Evolutionary conservation across 2,329 filamentous ascomycete genomes (phyloP), one percentile per base, ranked within the genome.

Genomic region (Aspergillus pseudonomiae): DNA sequence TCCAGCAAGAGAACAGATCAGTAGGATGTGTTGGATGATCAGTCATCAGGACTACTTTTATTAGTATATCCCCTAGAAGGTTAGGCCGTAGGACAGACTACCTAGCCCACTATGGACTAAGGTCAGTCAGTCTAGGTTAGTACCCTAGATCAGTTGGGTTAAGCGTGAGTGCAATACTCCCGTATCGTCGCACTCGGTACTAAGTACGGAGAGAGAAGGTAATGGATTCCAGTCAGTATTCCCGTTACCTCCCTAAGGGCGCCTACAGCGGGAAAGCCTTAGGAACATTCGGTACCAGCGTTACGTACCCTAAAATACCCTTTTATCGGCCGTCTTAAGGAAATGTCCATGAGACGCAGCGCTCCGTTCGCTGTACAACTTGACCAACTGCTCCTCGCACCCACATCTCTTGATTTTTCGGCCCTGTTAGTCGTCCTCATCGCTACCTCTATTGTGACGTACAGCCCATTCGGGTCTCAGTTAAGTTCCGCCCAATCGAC

Each of bases 1-100:
- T 55, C 52, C 32, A 55, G 52, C n/a, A 55, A 39, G 32, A 55
- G 32, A 26, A n/a, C 52, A 36, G 52, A 41, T 36, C 39, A 39
- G 52, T 24, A 39, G 12, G 52, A 54, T 54, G 52, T 39, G 52
- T 55, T 55, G 52, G 52, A 39, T 55, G 52, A 55, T 55, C 52
- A 55, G 52, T 55, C 52, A 55, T 55, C 52, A 36, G n/a, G 30
- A 54, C 30, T 54, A 36, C 32, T 55, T 39, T 55, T 39, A 55
- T 39, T 55, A 39, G 52, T 39, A 39, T 32, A 16, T 55, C 30
- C 52, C 21, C 24, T 55, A 39, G 32, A 12, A 39, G 52, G 34
- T 55, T 39, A 55, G 32, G 21, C 14, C 0, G 52, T 55, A 24
- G 34, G 32, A 55, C 14, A 39, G 14, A 30, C n/a, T n/a, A 54